Percentiles rank a stretch among this genome's conserved stretches.
phyloP scores from a whole-genome alignment of 1,139 yeast genomes.

The Insectozyma bohioensis region DNA sequence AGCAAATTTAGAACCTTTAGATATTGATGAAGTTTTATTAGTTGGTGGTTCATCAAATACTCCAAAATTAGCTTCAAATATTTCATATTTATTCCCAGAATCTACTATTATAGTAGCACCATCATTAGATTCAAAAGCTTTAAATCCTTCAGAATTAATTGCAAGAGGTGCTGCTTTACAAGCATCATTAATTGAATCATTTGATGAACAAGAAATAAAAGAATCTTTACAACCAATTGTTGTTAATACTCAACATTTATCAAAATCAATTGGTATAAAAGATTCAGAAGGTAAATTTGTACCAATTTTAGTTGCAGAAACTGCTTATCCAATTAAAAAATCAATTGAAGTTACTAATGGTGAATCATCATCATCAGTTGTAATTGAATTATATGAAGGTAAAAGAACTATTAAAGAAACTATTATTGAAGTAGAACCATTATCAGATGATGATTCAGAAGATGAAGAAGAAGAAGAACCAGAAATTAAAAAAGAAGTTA shows the following conservation, averaged over 20 bases:
- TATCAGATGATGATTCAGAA: slow-evolving; percentile 29
- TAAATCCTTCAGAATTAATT: slow-evolving; percentile 85
- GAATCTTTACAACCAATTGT: slow-evolving; percentile 87
- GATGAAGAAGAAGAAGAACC: slow-evolving; percentile 57
- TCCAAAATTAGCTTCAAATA: slow-evolving; percentile 82
- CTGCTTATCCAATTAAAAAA: slow-evolving; percentile 91
- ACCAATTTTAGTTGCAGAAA: slow-evolving; percentile 76
- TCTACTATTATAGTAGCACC: slow-evolving; percentile 78
- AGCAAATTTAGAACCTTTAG: slow-evolving; percentile 83
- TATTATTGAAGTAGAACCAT: slow-evolving; percentile 64
- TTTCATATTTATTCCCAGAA: slow-evolving; percentile 78
- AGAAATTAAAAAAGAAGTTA: slow-evolving; percentile 70
- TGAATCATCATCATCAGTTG: slow-evolving; percentile 54
- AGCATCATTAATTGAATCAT: slow-evolving; percentile 82
- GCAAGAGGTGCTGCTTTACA: slow-evolving; percentile 98
- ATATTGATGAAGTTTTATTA: slow-evolving; percentile 85
- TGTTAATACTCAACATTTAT: slow-evolving; percentile 83
- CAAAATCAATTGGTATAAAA: slow-evolving; percentile 82
- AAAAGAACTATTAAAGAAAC: slow-evolving; percentile 77
- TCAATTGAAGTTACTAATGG: slow-evolving; percentile 66
- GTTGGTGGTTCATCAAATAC: slow-evolving; percentile 94
- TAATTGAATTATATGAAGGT: slow-evolving; percentile 82
- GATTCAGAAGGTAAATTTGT: slow-evolving; percentile 71
- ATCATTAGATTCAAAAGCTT: slow-evolving; percentile 68
- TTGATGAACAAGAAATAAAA: slow-evolving; percentile 81